phyloP scores from a whole-genome alignment of 164 flowering plant genomes.

The Buxus sempervirens region DNA sequence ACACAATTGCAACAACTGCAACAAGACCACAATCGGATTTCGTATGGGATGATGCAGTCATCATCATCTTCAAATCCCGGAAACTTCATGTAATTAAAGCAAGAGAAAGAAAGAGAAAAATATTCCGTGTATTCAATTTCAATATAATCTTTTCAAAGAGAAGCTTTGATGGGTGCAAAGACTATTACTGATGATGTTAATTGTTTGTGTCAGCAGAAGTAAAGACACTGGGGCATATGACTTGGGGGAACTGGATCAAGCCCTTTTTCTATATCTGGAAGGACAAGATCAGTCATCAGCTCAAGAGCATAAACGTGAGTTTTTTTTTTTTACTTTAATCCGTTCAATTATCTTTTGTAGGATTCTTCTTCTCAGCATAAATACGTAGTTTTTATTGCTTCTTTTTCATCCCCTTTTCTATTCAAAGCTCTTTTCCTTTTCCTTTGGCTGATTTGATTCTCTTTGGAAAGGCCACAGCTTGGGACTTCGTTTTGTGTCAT shows the following conservation, averaged over 20 bases:
- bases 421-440: background rate
- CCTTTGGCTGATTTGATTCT: background rate
- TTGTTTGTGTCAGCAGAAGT: constrained; percentile 31
- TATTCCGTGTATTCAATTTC: constrained; percentile 10
- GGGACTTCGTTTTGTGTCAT: constrained; percentile 31
- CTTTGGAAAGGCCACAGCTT: background rate
- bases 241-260: constrained; percentile 94
- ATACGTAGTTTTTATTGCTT: too few species aligned
- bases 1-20: constrained; percentile 21
- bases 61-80: constrained; percentile 43
- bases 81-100: constrained; percentile 56
- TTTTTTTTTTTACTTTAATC: background rate
- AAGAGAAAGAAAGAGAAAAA: background rate
- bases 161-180: background rate
- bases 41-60: constrained; percentile 64
- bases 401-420: too few species aligned
- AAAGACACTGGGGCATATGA: constrained; percentile 77
- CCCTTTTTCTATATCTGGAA: constrained; percentile 84
- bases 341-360: too few species aligned
- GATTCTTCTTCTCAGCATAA: too few species aligned
- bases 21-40: constrained; percentile 35
- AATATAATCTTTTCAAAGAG: background rate
- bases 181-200: background rate
- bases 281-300: constrained; percentile 52
- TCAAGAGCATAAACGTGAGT: constrained; percentile 65